These are phyloP conservation scores for Papiliotrema fonsecae DNA, from an alignment of 1,284 basidiomycete species.

Conservation along the genomic window DNA sequence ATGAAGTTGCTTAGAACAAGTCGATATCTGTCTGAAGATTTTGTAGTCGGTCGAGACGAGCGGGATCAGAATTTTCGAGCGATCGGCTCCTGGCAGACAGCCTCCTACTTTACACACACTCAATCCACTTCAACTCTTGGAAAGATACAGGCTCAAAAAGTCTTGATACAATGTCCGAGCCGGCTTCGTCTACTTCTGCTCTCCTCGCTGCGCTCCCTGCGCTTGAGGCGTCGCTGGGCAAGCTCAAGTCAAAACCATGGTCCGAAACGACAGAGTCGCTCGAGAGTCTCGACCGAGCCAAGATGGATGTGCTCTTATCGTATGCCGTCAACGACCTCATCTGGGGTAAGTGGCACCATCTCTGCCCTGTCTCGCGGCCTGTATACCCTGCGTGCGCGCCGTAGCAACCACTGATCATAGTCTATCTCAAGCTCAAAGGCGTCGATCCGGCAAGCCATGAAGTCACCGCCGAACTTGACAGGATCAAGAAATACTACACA, in stretches of 20 bases:
- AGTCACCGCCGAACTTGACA: slow-evolving; percentile 39
- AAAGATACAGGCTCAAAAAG: too few relatives aligned
- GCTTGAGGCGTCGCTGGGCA: slow-evolving; percentile 16
- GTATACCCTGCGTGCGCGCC: background rate
- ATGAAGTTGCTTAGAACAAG: background rate
- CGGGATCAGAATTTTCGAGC: slow-evolving; percentile 1
- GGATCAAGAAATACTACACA: slow-evolving; percentile 40
- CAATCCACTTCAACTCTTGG: too few relatives aligned
- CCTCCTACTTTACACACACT: too few relatives aligned
- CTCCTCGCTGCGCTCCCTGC: slow-evolving; percentile 1
- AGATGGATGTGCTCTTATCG: slow-evolving; percentile 38
- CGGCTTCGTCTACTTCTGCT: background rate
- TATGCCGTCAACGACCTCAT: slow-evolving; percentile 42
- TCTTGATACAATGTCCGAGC: background rate
- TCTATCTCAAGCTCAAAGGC: slow-evolving; percentile 43
- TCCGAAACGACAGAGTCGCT: slow-evolving; percentile 13
- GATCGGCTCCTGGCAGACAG: too few relatives aligned
- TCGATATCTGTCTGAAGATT: background rate
- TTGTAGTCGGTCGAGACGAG: background rate
- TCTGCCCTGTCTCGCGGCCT: too few relatives aligned
- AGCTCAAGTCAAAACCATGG: slow-evolving; percentile 15
- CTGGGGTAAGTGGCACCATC: slow-evolving; percentile 34
- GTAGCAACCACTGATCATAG: slow-evolving; percentile 11
- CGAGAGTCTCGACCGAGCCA: slow-evolving; percentile 28
- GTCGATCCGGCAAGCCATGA: slow-evolving; percentile 40